Evolutionary conservation across 345 rosid species (phyloP).

Genomic region (Arabidopsis suecica): DNA sequence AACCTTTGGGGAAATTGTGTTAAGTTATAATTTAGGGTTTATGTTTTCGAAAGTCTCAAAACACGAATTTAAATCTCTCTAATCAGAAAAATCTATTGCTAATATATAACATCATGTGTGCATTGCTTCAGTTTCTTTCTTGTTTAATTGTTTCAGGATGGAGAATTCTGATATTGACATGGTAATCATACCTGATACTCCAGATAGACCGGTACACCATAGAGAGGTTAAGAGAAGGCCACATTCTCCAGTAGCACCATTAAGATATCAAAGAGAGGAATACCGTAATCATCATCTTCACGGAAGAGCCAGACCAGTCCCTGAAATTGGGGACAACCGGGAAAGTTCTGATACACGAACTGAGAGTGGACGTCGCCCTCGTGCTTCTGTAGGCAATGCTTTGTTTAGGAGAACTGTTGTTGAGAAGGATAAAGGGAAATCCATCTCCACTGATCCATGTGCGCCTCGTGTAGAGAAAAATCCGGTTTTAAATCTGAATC

Average conservation of each 20-base stretch:
- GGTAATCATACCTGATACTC: constrained; percentile 75
- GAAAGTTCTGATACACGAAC: constrained; percentile 44
- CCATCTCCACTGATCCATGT: constrained; percentile 37
- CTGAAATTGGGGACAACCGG: constrained; percentile 43
- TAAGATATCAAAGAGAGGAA: constrained; percentile 44
- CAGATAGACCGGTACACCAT: constrained; percentile 61
- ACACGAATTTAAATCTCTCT: neutral
- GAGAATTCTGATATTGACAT: constrained; percentile 74
- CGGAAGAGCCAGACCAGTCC: constrained; percentile 43
- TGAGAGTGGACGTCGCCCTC: constrained; percentile 30
- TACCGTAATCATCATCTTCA: constrained; percentile 42
- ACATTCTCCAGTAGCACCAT: constrained; percentile 46
- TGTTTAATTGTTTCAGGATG: constrained; percentile 51
- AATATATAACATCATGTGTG: neutral
- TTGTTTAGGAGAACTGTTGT: constrained; percentile 54
- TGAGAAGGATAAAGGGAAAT: constrained; percentile 58
- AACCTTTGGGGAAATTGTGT: neutral
- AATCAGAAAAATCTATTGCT: neutral
- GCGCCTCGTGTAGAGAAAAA: constrained; percentile 36
- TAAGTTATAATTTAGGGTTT: constrained; percentile 17
- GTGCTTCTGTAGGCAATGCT: constrained; percentile 42
- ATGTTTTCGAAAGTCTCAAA: neutral
- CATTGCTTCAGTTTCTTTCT: neutral
- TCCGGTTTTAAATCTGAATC: constrained; percentile 42
- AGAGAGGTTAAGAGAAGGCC: constrained; percentile 46